These are phyloP conservation scores for Austroboletus rostrupii DNA, from an alignment of 1,284 basidiomycete species.

Conservation along the genomic window DNA sequence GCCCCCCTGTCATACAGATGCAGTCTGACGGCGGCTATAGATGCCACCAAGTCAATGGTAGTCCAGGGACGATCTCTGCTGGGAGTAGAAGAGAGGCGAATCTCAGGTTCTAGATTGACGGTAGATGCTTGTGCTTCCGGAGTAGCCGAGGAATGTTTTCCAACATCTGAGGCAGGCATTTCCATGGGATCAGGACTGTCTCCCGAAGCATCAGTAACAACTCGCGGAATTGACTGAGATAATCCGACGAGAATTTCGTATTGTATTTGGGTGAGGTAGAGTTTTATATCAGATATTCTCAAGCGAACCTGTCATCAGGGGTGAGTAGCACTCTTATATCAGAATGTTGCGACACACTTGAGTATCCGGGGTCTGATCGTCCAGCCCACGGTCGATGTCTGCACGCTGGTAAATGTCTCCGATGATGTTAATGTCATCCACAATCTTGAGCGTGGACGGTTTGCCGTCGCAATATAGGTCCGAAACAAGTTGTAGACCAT, in stretches of 20 bases:
- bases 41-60: slow-evolving; percentile 75
- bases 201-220: slow-evolving; percentile 49
- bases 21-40: slow-evolving; percentile 75
- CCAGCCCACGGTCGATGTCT: slow-evolving; percentile 46
- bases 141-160: slow-evolving; percentile 5
- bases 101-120: slow-evolving; percentile 59
- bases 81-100: slow-evolving; percentile 30
- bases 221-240: slow-evolving; percentile 71
- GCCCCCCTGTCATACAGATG: slow-evolving; percentile 85
- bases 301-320: slow-evolving; percentile 54
- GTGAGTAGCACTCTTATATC: slow-evolving; percentile 4
- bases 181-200: slow-evolving; percentile 25
- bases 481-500: slow-evolving; percentile 84
- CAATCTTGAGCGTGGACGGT: slow-evolving; percentile 71
- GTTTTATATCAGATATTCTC: slow-evolving; percentile 85
- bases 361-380: slow-evolving; percentile 59
- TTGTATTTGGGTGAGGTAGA: slow-evolving; percentile 89
- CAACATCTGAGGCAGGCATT: slow-evolving; percentile 10
- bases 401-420: slow-evolving; percentile 67
- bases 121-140: slow-evolving; percentile 6
- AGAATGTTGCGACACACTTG: slow-evolving; percentile 46
- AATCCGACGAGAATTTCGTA: slow-evolving; percentile 77
- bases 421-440: slow-evolving; percentile 86
- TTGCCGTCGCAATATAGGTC: slow-evolving; percentile 51
- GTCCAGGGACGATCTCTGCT: slow-evolving; percentile 47